Percentiles rank a stretch among this genome's conserved stretches.
Evolutionary conservation across 2,329 filamentous ascomycete species (phyloP).

Genomic region (Mollisia scopiformis): DNA sequence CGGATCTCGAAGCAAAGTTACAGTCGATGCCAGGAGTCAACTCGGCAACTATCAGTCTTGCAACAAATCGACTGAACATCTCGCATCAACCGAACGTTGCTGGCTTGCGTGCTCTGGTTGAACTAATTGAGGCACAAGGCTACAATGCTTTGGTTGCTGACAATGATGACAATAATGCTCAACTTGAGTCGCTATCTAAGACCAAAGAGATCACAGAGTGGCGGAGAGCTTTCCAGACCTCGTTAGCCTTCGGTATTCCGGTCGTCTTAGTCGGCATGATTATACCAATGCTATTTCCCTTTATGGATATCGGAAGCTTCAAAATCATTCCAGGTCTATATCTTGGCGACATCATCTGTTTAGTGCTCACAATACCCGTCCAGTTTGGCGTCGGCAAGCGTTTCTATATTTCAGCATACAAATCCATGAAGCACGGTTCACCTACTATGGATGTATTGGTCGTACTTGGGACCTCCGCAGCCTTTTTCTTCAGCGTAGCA

Average conservation of each 20-base stretch:
- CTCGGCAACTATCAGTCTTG: constrained; percentile 73
- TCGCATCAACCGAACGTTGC: constrained; percentile 71
- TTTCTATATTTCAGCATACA: constrained; percentile 93
- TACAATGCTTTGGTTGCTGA: constrained; percentile 91
- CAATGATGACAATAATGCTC: constrained; percentile 93
- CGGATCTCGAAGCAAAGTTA: constrained; percentile 70
- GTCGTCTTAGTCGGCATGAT: constrained; percentile 95
- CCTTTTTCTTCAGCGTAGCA: constrained; percentile 92
- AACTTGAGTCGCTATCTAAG: constrained; percentile 93
- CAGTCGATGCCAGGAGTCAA: constrained; percentile 69
- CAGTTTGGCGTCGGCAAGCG: constrained; percentile 96
- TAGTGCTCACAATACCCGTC: constrained; percentile 84
- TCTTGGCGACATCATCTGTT: constrained; percentile 84
- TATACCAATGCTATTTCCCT: constrained; percentile 80
- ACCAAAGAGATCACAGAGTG: constrained; percentile 96
- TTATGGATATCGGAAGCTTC: constrained; percentile 75
- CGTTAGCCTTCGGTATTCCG: constrained; percentile 80
- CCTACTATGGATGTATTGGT: constrained; percentile 98
- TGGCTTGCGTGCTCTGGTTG: constrained; percentile 82
- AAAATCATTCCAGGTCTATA: constrained; percentile 75
- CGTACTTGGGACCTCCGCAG: constrained; percentile 88
- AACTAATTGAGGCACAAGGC: constrained; percentile 77
- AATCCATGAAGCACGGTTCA: constrained; percentile 85
- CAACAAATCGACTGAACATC: constrained; percentile 74
- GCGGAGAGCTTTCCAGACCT: constrained; percentile 79